Percentiles rank a stretch among this genome's conserved stretches.
phyloP scores from a whole-genome alignment of 2,329 filamentous ascomycete species.

The Coniochaeta prunicola region DNA sequence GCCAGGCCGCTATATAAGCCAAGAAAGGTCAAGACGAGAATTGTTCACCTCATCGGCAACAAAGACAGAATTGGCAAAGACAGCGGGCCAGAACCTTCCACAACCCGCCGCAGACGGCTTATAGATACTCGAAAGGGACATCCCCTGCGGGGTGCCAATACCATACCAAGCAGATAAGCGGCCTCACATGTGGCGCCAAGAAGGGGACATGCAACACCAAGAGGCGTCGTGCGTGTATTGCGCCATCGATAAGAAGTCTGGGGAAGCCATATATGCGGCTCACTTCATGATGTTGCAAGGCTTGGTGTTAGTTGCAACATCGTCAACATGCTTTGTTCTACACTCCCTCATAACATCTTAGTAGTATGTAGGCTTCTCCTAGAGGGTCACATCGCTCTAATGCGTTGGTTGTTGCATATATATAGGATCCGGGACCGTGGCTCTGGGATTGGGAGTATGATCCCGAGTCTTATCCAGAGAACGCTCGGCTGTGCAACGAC shows the following conservation, averaged over 20 bases:
- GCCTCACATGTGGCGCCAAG: neutral
- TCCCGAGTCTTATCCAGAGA: neutral
- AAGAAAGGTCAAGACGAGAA: no score
- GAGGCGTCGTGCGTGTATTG: neutral
- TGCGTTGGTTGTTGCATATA: neutral
- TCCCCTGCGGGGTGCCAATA: neutral
- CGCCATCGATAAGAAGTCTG: constrained; percentile 4
- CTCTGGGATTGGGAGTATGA: neutral
- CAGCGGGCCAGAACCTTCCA: neutral
- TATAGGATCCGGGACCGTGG: neutral
- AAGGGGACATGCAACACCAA: neutral
- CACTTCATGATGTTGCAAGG: constrained; percentile 5
- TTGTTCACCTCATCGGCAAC: no score
- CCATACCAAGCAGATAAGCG: neutral
- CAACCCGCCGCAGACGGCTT: no score
- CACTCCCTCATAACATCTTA: no score
- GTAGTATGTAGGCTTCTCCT: no score
- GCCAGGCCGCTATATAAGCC: no score
- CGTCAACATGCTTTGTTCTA: neutral
- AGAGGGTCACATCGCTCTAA: no score
- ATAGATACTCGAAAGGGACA: neutral
- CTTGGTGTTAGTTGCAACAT: constrained; percentile 6
- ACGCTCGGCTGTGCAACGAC: neutral
- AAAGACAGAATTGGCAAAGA: neutral
- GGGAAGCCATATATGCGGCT: neutral